Base-by-base conservation (phyloP, 208 protist genomes). In the Acanthamoeba sp. region DNA sequence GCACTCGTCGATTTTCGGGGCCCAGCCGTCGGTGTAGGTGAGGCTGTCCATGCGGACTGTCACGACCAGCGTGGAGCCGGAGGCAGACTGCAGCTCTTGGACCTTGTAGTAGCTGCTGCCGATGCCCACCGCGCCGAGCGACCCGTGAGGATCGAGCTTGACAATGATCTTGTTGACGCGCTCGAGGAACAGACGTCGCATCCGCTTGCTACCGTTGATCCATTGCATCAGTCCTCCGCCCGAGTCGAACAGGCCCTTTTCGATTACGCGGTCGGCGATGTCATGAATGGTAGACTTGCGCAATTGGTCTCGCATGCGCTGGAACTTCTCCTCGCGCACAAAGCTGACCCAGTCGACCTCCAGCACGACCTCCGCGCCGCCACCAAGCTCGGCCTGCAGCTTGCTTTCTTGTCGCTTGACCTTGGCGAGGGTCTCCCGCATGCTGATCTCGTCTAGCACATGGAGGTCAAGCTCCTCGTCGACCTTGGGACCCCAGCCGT, bases 401-500 rank as follows among this genome's bases (percentile, higher is more conserved):
- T 42, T 20, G 34, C 14, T 10, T 40, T 78, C 69, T 0, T 78
- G 69, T 7, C 29, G 69, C 29, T 20, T n/a, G 69, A 78, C 10
- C 10, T 45, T 40, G 29, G 14, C 29, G 14, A 42, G 16, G 69
- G 69, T 32, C 32, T 78, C 34, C 29, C 24, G 9, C 69, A 78
- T 78, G 69, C 10, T 12, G 29, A 16, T 9, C 40, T 84, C 42
- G 45, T 84, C 42, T 14, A 84, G 76, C 22, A 84, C 22, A 40
- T 84, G 36, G 10, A 52, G 34, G 14, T 32, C 42, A 7, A 84
- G 76, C 76, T 84, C 20, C 27, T 84, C 40, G 12, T 84, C 76
- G 24, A 84, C 76, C 76, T 84, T 84, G 40, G 24, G 1, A 22
- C 76, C 76, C 76, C 76, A 84, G 38, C 76, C 76, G 18, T 55